phyloP scores from a whole-genome alignment of 495 filamentous ascomycete species.

The Filosporella fistucella region DNA sequence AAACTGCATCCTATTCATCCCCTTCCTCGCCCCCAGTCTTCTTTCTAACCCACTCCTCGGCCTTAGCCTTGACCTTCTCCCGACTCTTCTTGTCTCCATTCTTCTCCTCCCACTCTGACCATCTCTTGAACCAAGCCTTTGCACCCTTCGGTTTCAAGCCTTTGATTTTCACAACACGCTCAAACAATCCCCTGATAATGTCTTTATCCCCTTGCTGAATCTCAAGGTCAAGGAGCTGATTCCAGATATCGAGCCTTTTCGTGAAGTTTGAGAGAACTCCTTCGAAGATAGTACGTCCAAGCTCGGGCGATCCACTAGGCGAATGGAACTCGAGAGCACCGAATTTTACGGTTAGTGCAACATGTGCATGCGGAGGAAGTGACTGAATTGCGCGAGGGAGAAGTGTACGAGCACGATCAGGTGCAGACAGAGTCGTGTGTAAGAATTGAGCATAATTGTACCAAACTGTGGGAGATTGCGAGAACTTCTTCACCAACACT shows the following conservation, averaged over 20 bases:
- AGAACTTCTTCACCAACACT: slow-evolving; percentile 79
- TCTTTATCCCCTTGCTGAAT: slow-evolving; percentile 57
- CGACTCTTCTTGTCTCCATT: slow-evolving; percentile 65
- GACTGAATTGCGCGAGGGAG: slow-evolving; percentile 85
- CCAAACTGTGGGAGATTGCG: slow-evolving; percentile 72
- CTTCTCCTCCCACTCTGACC: slow-evolving; percentile 76
- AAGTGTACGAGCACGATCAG: slow-evolving; percentile 70
- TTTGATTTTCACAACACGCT: slow-evolving; percentile 69
- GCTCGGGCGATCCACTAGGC: slow-evolving; percentile 77
- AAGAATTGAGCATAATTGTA: slow-evolving; percentile 94
- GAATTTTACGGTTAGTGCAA: slow-evolving; percentile 79
- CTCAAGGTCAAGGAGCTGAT: slow-evolving; percentile 83
- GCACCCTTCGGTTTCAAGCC: slow-evolving; percentile 68
- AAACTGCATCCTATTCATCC: too few relatives aligned
- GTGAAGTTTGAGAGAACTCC: slow-evolving; percentile 78
- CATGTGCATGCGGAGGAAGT: slow-evolving; percentile 65
- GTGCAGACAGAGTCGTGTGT: slow-evolving; percentile 60
- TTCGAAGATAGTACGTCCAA: slow-evolving; percentile 92
- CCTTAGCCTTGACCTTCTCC: slow-evolving; percentile 69
- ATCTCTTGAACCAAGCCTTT: slow-evolving; percentile 77
- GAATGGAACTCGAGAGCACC: slow-evolving; percentile 87
- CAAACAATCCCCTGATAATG: slow-evolving; percentile 67
- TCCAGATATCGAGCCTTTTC: slow-evolving; percentile 89
- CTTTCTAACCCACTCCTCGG: slow-evolving; percentile 52
- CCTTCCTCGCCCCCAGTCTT: slow-evolving; percentile 4